Evolutionary conservation across 1,284 basidiomycete genomes (phyloP).

Genomic region (Papiliotrema terrestris): DNA sequence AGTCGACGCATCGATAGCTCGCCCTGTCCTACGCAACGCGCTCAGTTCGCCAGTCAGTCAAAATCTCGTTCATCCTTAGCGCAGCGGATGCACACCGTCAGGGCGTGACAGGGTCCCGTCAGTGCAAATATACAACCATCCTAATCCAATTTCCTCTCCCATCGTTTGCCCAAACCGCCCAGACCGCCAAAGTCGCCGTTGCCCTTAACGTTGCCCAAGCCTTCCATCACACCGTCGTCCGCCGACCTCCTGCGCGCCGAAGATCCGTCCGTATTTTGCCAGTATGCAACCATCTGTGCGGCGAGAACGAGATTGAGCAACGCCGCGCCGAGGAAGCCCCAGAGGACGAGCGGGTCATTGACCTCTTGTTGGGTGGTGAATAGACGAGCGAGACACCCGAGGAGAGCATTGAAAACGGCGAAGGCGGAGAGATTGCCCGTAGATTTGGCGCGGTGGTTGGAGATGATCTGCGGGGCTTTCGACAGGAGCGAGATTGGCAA

Average conservation of each 20-base stretch:
- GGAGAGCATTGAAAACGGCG: conserved; percentile 71
- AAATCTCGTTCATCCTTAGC: too few species aligned
- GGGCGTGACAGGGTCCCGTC: too few species aligned
- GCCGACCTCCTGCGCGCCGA: conserved; percentile 12
- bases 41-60: too few species aligned
- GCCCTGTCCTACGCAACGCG: too few species aligned
- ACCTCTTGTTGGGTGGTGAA: conserved; percentile 88
- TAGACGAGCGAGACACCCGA: conserved; percentile 78
- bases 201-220: background rate
- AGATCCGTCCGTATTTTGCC: conserved; percentile 58
- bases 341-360: conserved; percentile 69
- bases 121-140: too few species aligned
- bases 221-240: background rate
- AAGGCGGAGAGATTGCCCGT: conserved; percentile 89
- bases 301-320: conserved; percentile 74
- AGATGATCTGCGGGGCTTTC: conserved; percentile 80
- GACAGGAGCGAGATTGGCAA: conserved; percentile 79
- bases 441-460: conserved; percentile 67
- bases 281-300: conserved; percentile 75
- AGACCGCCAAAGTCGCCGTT: conserved; percentile 7
- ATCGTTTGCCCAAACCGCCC: conserved; percentile 7
- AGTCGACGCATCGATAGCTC: too few species aligned
- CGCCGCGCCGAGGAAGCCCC: conserved; percentile 75
- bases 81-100: too few species aligned
- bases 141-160: conserved; percentile 36